Evolutionary conservation across 2,329 filamentous ascomycete species (phyloP).

Genomic region (Paracoccidioides lutzii): DNA sequence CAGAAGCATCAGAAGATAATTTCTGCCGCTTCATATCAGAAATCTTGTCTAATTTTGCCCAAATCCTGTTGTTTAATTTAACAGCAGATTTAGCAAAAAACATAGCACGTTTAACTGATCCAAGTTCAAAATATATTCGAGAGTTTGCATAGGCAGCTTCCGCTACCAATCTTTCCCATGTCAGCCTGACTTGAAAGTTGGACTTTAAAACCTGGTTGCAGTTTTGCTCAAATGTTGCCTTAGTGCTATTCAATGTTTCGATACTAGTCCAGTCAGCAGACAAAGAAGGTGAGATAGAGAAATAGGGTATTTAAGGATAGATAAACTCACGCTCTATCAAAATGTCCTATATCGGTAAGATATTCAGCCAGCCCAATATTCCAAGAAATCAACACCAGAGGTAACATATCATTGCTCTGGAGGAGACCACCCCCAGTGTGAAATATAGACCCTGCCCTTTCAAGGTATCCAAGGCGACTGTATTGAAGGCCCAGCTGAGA

Average conservation of each 20-base stretch:
- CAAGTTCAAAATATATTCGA: constrained; percentile 47
- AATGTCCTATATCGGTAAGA: constrained; percentile 51
- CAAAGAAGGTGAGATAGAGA: constrained; percentile 20
- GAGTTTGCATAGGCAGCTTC: constrained; percentile 54
- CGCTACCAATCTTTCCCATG: constrained; percentile 42
- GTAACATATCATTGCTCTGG: constrained; percentile 27
- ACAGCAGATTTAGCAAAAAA: constrained; percentile 38
- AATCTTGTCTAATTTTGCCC: constrained; percentile 39
- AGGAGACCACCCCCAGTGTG: constrained; percentile 43
- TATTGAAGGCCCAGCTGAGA: constrained; percentile 43
- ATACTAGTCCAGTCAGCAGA: constrained; percentile 27
- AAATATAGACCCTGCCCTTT: constrained; percentile 46
- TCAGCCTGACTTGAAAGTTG: constrained; percentile 29
- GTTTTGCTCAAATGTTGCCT: constrained; percentile 21
- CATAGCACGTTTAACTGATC: constrained; percentile 33
- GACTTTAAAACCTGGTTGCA: constrained; percentile 20
- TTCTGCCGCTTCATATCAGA: constrained; percentile 24
- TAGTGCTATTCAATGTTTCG: constrained; percentile 21
- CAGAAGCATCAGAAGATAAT: constrained; percentile 11
- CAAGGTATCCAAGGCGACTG: constrained; percentile 47
- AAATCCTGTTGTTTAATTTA: constrained; percentile 38
- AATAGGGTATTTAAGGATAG: constrained; percentile 21
- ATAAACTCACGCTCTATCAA: constrained; percentile 43
- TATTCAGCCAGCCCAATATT: constrained; percentile 66
- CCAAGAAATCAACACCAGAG: constrained; percentile 41